Conservation (phyloP, 768 basidiomycete species). For the Tylopilus intermedius region DNA sequence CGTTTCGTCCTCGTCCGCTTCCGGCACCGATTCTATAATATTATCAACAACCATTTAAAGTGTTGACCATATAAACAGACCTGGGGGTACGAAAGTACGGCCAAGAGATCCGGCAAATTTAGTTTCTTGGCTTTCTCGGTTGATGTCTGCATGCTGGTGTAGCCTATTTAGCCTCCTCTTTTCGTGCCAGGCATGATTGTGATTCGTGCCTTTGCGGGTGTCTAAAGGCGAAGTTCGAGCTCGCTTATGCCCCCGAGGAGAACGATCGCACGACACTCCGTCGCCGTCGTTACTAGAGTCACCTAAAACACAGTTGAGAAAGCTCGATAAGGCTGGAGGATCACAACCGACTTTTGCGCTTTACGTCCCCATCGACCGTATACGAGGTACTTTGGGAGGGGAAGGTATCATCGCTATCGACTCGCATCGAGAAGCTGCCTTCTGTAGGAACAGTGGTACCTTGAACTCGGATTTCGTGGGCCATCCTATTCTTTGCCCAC, state of each 20-base stretch:
- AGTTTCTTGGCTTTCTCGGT: conserved; percentile 36
- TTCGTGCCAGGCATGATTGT: conserved; percentile 37
- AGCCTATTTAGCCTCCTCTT: conserved; percentile 39
- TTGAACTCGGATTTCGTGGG: conserved; percentile 29
- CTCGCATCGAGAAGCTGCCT: conserved; percentile 31
- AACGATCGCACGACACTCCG: conserved; percentile 28
- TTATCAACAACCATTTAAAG: conserved; percentile 3
- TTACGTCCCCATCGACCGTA: conserved; percentile 29
- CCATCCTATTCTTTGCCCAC: conserved; percentile 23
- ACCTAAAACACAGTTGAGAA: conserved; percentile 10
- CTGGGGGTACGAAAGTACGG: conserved; percentile 15
- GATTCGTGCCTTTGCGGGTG: conserved; percentile 35
- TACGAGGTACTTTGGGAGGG: conserved; percentile 16
- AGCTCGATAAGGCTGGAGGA: background rate
- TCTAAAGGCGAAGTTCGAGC: conserved; percentile 47
- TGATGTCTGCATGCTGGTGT: conserved; percentile 34
- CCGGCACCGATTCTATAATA: conserved; percentile 5
- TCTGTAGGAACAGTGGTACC: conserved; percentile 24
- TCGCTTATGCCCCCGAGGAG: conserved; percentile 37
- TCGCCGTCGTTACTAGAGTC: conserved; percentile 28
- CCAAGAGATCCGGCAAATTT: conserved; percentile 38
- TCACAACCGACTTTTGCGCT: conserved; percentile 46
- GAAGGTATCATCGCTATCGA: conserved; percentile 18
- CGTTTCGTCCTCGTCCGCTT: conserved; percentile 14
- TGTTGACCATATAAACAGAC: conserved; percentile 9